These are phyloP conservation scores for Sarocladium brachiariae DNA, from an alignment of 2,329 filamentous ascomycete genomes.

Conservation along the genomic window DNA sequence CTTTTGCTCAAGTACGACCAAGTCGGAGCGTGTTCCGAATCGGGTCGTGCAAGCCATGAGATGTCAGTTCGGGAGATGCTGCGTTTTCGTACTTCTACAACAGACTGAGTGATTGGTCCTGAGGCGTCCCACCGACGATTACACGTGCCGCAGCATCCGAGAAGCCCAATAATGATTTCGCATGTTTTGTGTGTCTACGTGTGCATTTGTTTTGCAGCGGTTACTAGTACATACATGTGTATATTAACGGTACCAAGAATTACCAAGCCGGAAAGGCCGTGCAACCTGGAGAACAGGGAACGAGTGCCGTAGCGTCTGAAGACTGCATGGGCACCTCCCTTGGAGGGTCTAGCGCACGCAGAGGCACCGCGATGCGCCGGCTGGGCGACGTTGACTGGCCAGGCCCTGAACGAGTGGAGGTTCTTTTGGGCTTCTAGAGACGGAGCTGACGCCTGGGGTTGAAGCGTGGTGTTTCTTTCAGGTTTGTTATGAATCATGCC, in stretches of 20 bases:
- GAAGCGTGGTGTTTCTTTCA: no score
- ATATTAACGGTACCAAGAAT: not conserved
- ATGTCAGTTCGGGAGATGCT: not conserved
- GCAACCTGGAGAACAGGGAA: not conserved
- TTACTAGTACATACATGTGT: no score
- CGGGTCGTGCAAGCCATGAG: no score
- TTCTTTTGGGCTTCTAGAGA: constrained; percentile 10
- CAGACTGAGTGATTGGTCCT: not conserved
- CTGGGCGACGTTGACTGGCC: not conserved
- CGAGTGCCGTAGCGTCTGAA: not conserved
- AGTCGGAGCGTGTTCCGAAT: not conserved
- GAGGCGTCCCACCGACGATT: not conserved
- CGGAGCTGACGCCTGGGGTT: not conserved
- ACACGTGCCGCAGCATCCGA: not conserved
- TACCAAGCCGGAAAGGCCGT: not conserved
- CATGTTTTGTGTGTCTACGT: no score
- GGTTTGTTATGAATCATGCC: no score
- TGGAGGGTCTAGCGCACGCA: not conserved
- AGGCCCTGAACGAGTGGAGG: not conserved
- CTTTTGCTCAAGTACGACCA: no score
- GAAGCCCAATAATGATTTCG: no score
- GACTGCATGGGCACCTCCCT: constrained; percentile 6
- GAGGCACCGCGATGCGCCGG: constrained; percentile 3
- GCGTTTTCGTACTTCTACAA: not conserved
- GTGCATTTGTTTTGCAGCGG: no score